Percentiles rank a stretch among this genome's conserved stretches.
These are phyloP conservation scores for Juncus effusus DNA, from an alignment of 176 grass and related monocot genomes.

Conservation along the genomic window DNA sequence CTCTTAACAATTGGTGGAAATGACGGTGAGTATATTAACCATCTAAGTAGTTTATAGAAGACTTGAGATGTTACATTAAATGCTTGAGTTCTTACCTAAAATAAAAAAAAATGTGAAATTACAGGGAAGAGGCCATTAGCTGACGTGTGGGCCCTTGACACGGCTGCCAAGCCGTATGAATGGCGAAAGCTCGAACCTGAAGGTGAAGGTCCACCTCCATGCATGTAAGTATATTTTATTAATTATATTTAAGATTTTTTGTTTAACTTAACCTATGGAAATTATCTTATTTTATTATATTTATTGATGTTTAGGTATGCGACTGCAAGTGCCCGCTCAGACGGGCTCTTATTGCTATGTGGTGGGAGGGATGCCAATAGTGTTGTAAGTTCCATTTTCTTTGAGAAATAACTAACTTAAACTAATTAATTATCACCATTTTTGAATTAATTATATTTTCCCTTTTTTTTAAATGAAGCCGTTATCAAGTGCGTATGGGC, in stretches of 20 bases:
- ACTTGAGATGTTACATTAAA: neutral
- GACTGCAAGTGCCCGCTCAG: slow-evolving; percentile 96
- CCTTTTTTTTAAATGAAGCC: slow-evolving; percentile 47
- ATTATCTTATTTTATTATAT: slow-evolving; percentile 6
- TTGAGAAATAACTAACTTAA: neutral
- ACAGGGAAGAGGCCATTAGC: slow-evolving; percentile 89
- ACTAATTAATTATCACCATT: neutral
- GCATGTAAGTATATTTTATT: slow-evolving; percentile 79
- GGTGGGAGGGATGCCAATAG: slow-evolving; percentile 97
- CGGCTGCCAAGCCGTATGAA: slow-evolving; percentile 97
- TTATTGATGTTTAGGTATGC: slow-evolving; percentile 82
- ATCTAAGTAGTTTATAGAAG: slow-evolving; percentile 8
- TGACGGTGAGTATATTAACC: slow-evolving; percentile 54
- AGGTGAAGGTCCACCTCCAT: slow-evolving; percentile 96
- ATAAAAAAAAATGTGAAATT: slow-evolving; percentile 12
- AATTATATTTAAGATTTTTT: slow-evolving; percentile 3
- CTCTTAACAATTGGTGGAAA: slow-evolving; percentile 99
- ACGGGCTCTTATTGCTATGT: slow-evolving; percentile 96
- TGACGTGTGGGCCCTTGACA: slow-evolving; percentile 99
- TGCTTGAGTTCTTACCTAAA: slow-evolving; percentile 3
- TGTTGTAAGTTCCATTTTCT: slow-evolving; percentile 58
- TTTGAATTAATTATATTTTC: slow-evolving; percentile 24
- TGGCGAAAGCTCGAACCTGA: slow-evolving; percentile 99
- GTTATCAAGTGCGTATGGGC: slow-evolving; percentile 92
- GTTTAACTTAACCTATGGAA: neutral